Evolutionary conservation across 768 basidiomycete species (phyloP).

Genomic region (Wakefieldia striispora): DNA sequence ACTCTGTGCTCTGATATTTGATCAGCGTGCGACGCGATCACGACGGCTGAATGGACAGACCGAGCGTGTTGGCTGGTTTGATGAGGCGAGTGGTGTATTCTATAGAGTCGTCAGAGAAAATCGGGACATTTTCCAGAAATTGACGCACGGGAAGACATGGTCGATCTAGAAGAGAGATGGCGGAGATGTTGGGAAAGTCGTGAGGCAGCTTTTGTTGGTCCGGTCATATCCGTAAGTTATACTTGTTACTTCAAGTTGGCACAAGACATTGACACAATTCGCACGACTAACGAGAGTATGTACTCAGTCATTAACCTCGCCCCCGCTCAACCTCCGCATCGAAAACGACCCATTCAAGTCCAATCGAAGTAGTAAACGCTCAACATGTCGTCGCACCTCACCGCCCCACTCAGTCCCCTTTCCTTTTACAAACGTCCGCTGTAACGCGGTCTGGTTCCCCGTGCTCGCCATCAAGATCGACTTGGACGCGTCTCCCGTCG

Average conservation of each 20-base stretch:
- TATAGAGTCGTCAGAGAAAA: slow-evolving; percentile 28
- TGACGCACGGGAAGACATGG: slow-evolving; percentile 40
- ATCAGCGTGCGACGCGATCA: slow-evolving; percentile 16
- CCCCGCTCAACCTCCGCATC: slow-evolving; percentile 33
- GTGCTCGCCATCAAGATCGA: slow-evolving; percentile 61
- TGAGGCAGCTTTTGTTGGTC: slow-evolving; percentile 15
- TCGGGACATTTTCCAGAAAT: slow-evolving; percentile 3
- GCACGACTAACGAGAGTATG: no score
- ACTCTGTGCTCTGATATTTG: slow-evolving; percentile 82
- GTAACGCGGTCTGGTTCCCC: slow-evolving; percentile 42
- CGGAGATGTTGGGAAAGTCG: slow-evolving; percentile 66
- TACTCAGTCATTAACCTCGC: no score
- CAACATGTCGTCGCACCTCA: slow-evolving; percentile 75
- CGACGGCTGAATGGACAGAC: slow-evolving; percentile 42
- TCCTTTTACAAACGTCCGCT: slow-evolving; percentile 52
- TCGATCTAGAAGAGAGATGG: slow-evolving; percentile 46
- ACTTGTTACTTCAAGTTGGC: no score
- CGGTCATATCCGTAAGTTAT: slow-evolving; percentile 29
- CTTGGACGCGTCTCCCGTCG: slow-evolving; percentile 66
- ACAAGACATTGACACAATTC: background rate
- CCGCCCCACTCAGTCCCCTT: slow-evolving; percentile 58
- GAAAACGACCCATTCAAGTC: slow-evolving; percentile 85
- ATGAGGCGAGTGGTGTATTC: slow-evolving; percentile 76
- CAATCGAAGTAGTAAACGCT: slow-evolving; percentile 74
- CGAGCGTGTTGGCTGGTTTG: slow-evolving; percentile 91